Base-by-base conservation (phyloP, 257 asterid genomes). In the Linaria vulgaris region DNA sequence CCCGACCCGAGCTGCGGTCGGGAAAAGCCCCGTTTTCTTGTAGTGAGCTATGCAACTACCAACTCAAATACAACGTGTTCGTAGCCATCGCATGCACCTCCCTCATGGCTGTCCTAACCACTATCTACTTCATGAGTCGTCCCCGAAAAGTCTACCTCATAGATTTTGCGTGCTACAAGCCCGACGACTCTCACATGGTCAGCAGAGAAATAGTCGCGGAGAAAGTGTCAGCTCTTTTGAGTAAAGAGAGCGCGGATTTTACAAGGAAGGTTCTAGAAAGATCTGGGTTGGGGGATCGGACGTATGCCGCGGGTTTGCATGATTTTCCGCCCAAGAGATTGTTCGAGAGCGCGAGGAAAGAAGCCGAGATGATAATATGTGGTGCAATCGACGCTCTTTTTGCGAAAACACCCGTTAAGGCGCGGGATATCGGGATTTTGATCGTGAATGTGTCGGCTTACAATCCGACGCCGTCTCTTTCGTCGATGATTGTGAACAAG, bases 381-480 rank as follows among this genome's bases (percentile, higher is more conserved):
- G 88, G 85, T 0, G 74, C 88, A 11, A 77, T 82, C 0, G 88
- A 82, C 1, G 80, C 67, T 34, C 56, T 82, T 10, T 63, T 82
- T 17, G 80, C 58, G 6, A 82, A 82, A 65, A 82, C 85, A 0
- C 4, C 22, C 1, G 82, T 82, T 43, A 77, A 77, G 5, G 67
- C 73, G 1, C 66, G 68, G 47, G 85, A 82, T 20, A 82, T 82
- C 7, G 85, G 88, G 34, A 76, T 82, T 14, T 73, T 82, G 16
- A 70, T 82, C 0, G 88, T 82, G 1, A 82, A 82, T 9, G 70
- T 77, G 39, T 74, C 83, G 3, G 58, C 72, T 14, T 82, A 77
- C 46, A 82, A 77, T 48, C 83, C 88, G 0, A 79, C 80, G 0
- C 88, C 88, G 1, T 82, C 88, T 1, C 85, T 82, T 12, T 71